These are phyloP conservation scores for Colletotrichum acutatum DNA, from an alignment of 2,329 filamentous ascomycete species.

Conservation along the genomic window DNA sequence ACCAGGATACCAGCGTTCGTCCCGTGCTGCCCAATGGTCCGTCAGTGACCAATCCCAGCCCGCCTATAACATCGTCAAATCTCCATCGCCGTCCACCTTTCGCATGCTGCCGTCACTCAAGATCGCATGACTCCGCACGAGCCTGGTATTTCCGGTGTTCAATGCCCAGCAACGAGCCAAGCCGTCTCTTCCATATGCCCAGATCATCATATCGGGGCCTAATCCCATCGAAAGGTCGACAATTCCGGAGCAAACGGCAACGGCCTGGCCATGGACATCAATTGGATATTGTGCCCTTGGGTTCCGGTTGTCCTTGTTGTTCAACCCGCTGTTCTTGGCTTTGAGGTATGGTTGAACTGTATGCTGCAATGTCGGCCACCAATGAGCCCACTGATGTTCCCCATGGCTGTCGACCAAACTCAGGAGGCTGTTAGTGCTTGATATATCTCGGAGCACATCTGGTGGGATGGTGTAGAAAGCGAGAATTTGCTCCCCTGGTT, in stretches of 20 bases:
- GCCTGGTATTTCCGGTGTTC: conserved; percentile 38
- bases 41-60: background rate
- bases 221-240: conserved; percentile 47
- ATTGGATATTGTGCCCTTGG: conserved; percentile 41
- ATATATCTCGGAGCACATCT: conserved; percentile 60
- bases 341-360: background rate
- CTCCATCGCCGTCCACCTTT: conserved; percentile 44
- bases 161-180: conserved; percentile 47
- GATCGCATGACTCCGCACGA: conserved; percentile 26
- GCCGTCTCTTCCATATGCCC: conserved; percentile 48
- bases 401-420: conserved; percentile 21
- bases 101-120: conserved; percentile 47
- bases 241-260: conserved; percentile 45
- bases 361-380: conserved; percentile 36
- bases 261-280: conserved; percentile 44
- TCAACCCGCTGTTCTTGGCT: background rate
- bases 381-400: conserved; percentile 34
- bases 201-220: conserved; percentile 47
- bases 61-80: conserved; percentile 42
- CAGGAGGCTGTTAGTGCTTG: conserved; percentile 23
- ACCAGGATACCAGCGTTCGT: background rate
- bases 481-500: conserved; percentile 50
- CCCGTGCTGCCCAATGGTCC: background rate
- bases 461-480: conserved; percentile 71
- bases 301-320: conserved; percentile 23